Evolutionary conservation across 2,329 filamentous ascomycete genomes (phyloP).

Genomic region (Phaeosphaeriaceae sp.): DNA sequence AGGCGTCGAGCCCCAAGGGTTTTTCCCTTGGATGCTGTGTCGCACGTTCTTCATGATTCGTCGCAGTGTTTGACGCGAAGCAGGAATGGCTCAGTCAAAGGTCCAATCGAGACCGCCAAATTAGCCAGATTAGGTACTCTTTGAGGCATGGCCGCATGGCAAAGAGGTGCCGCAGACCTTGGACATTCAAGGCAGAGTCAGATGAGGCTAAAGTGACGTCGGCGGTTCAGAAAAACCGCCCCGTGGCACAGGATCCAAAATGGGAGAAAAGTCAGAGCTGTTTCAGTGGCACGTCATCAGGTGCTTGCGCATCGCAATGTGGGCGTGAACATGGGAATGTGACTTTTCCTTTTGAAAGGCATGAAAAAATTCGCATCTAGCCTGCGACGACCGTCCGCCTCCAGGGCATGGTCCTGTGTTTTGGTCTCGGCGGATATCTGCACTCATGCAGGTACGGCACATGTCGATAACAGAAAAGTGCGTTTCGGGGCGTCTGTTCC

Average conservation of each 20-base stretch:
- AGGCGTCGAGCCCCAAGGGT: conserved; percentile 13
- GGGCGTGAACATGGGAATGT: conserved; percentile 3
- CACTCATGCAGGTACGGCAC: conserved; percentile 34
- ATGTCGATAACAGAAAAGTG: not conserved
- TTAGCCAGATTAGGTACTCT: conserved; percentile 15
- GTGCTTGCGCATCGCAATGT: conserved; percentile 12
- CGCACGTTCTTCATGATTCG: conserved; percentile 12
- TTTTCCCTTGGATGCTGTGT: conserved; percentile 6
- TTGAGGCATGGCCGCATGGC: conserved; percentile 1
- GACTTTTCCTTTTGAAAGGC: conserved; percentile 16
- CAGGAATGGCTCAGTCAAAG: conserved; percentile 2
- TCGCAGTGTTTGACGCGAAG: conserved; percentile 5
- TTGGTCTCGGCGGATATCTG: conserved; percentile 2
- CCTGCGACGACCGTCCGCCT: conserved; percentile 9
- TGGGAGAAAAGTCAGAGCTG: conserved; percentile 5
- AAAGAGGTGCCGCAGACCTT: conserved; percentile 2
- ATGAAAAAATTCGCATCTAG: conserved; percentile 6
- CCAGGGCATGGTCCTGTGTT: not conserved
- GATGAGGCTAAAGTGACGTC: conserved; percentile 14
- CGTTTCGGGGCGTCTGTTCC: conserved; percentile 18
- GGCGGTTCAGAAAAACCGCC: conserved; percentile 1
- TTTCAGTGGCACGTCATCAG: conserved; percentile 20
- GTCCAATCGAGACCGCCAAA: not conserved
- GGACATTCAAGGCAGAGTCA: conserved; percentile 9
- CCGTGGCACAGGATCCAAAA: conserved; percentile 3